Percentiles rank a stretch among this genome's conserved stretches.
Conservation (phyloP, 768 basidiomycete species). For the Strobilomyces echinocephalus region DNA sequence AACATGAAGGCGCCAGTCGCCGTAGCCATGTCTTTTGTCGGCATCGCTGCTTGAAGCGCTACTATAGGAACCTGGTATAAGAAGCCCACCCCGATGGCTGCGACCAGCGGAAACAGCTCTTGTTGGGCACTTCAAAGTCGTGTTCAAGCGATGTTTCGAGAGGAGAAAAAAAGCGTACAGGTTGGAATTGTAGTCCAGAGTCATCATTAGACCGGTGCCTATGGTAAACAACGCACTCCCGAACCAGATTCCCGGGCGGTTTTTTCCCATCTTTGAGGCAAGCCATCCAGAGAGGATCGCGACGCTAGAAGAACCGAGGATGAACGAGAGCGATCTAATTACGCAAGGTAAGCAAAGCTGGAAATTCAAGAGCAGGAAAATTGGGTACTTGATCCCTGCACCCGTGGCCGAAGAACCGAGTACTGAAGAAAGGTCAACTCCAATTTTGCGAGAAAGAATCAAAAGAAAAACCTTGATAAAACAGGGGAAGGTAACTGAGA, state of each 20-base stretch:
- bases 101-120: constrained; percentile 60
- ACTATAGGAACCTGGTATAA: constrained; percentile 68
- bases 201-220: constrained; percentile 70
- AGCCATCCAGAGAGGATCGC: constrained; percentile 56
- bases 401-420: constrained; percentile 70
- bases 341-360: neutral
- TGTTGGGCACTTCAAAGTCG: constrained; percentile 47
- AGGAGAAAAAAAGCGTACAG: constrained; percentile 28
- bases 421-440: constrained; percentile 23
- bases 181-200: constrained; percentile 54
- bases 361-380: constrained; percentile 18
- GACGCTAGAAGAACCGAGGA: constrained; percentile 49
- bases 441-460: neutral
- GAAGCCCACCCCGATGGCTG: constrained; percentile 58
- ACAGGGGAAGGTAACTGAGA: constrained; percentile 60
- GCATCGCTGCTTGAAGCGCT: constrained; percentile 83
- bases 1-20: constrained; percentile 68
- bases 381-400: constrained; percentile 63
- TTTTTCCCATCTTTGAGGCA: constrained; percentile 52
- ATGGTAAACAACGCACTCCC: constrained; percentile 54
- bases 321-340: constrained; percentile 67
- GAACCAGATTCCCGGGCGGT: constrained; percentile 61
- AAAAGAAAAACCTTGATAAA: constrained; percentile 48
- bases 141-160: neutral
- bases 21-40: constrained; percentile 80